phyloP scores from a whole-genome alignment of 2,329 filamentous ascomycete species.

The Exserohilum rostratum region DNA sequence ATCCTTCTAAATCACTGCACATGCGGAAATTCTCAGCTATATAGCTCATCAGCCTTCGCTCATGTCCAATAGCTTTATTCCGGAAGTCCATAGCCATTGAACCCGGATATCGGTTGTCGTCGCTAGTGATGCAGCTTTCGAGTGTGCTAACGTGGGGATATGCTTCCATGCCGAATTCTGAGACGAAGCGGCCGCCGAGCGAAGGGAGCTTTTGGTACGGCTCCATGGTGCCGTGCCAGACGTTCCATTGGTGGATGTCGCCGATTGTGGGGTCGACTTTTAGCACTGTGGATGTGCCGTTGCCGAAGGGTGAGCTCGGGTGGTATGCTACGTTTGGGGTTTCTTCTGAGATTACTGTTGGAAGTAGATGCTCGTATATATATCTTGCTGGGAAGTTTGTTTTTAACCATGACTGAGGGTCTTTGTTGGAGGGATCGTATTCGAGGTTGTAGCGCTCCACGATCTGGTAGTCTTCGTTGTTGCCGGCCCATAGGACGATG shows the following conservation, averaged over 20 bases:
- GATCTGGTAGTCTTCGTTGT: conserved; percentile 94
- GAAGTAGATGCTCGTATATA: conserved; percentile 82
- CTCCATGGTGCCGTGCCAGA: conserved; percentile 94
- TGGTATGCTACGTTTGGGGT: conserved; percentile 73
- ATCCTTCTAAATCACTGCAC: conserved; percentile 58
- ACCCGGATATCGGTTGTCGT: conserved; percentile 69
- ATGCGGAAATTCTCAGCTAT: conserved; percentile 84
- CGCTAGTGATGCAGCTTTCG: conserved; percentile 70
- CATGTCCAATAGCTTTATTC: conserved; percentile 92
- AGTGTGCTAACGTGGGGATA: conserved; percentile 86
- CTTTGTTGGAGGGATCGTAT: conserved; percentile 78
- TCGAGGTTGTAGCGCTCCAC: conserved; percentile 73
- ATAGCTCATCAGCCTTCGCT: conserved; percentile 83
- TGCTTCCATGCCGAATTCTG: conserved; percentile 93
- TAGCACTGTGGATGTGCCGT: conserved; percentile 66
- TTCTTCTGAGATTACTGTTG: conserved; percentile 71
- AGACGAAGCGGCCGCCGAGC: conserved; percentile 86
- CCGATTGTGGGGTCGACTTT: conserved; percentile 71
- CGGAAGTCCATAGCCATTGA: conserved; percentile 92
- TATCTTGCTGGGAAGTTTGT: conserved; percentile 89
- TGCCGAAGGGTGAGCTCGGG: conserved; percentile 82
- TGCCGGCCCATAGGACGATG: conserved; percentile 86
- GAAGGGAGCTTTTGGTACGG: conserved; percentile 85
- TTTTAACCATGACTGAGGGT: conserved; percentile 82
- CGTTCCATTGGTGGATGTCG: conserved; percentile 94